A percentile compares a stretch with the other conserved stretches of the same genome.
Conservation (phyloP, 1,284 basidiomycete species). For the Naganishia sp. region DNA sequence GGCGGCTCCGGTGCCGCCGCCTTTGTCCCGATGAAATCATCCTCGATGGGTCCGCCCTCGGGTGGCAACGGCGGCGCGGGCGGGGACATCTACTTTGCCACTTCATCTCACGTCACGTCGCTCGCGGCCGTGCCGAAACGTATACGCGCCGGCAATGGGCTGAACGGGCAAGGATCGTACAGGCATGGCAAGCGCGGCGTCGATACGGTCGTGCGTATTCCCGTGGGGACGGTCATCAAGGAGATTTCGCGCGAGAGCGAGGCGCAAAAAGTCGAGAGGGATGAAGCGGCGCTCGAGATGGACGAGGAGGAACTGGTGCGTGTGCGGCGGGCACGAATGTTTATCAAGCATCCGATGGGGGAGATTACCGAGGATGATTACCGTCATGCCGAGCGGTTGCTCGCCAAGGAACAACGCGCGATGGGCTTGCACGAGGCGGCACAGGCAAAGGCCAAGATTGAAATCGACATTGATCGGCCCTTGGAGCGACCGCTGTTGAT, state of each 20-base stretch:
- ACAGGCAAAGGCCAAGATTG: conserved; percentile 53
- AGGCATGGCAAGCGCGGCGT: conserved; percentile 73
- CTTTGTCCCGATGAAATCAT: conserved; percentile 77
- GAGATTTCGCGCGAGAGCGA: conserved; percentile 69
- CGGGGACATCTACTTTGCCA: conserved; percentile 78
- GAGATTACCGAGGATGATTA: conserved; percentile 68
- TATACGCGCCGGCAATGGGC: conserved; percentile 67
- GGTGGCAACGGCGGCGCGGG: conserved; percentile 88
- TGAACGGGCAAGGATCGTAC: conserved; percentile 76
- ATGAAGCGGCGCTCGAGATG: conserved; percentile 61
- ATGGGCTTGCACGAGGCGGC: conserved; percentile 3
- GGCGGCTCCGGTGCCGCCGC: conserved; percentile 82
- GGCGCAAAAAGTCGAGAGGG: conserved; percentile 50
- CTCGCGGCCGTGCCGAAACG: conserved; percentile 71
- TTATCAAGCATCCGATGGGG: conserved; percentile 75
- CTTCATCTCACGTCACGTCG: conserved; percentile 72
- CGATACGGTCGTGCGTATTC: conserved; percentile 75
- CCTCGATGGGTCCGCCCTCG: conserved; percentile 76
- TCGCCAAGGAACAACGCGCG: conserved; percentile 65
- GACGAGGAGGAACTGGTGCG: conserved; percentile 58
- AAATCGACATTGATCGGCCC: conserved; percentile 61
- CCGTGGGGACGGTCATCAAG: conserved; percentile 81
- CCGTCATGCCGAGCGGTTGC: conserved; percentile 67
- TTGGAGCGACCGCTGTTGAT: conserved; percentile 64
- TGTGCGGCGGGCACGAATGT: conserved; percentile 67